These are phyloP conservation scores for Hypoxylon crocopeplum DNA, from an alignment of 495 filamentous ascomycete genomes.

Conservation along the genomic window DNA sequence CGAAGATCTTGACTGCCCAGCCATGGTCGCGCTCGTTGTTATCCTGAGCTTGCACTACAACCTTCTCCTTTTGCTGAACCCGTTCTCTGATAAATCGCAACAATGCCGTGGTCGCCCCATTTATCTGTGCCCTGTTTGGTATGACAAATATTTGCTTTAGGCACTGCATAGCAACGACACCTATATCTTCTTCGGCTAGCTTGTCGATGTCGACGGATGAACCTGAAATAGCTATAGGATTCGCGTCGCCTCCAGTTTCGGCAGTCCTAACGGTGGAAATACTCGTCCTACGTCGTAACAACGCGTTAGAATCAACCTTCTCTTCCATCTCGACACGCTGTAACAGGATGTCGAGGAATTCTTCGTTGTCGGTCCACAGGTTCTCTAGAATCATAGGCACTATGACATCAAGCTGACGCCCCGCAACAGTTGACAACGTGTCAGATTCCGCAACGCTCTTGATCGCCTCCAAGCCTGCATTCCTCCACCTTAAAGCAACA, in stretches of 20 bases:
- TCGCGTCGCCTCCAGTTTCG: slow-evolving; percentile 67
- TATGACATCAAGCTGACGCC: slow-evolving; percentile 73
- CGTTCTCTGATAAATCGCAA: slow-evolving; percentile 73
- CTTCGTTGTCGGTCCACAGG: slow-evolving; percentile 76
- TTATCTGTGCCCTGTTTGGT: slow-evolving; percentile 78
- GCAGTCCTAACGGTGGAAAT: slow-evolving; percentile 76
- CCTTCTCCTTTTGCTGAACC: slow-evolving; percentile 56
- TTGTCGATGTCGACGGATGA: slow-evolving; percentile 84
- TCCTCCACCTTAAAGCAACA: slow-evolving; percentile 82
- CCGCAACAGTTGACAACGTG: slow-evolving; percentile 73
- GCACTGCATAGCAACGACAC: slow-evolving; percentile 79
- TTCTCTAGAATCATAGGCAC: slow-evolving; percentile 86
- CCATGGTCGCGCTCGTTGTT: slow-evolving; percentile 53
- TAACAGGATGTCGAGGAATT: slow-evolving; percentile 68
- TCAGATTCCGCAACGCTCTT: slow-evolving; percentile 80
- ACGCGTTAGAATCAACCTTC: slow-evolving; percentile 65
- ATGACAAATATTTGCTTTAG: slow-evolving; percentile 79
- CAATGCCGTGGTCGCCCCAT: slow-evolving; percentile 71
- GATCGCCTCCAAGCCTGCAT: slow-evolving; percentile 79
- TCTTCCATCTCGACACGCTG: slow-evolving; percentile 68
- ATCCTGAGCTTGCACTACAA: slow-evolving; percentile 42
- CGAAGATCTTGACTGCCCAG: slow-evolving; percentile 83
- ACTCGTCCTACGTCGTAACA: slow-evolving; percentile 72
- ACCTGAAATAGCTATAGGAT: slow-evolving; percentile 73
- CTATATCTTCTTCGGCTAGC: slow-evolving; percentile 84